A percentile compares a stretch with the other conserved stretches of the same genome.
Evolutionary conservation across 1,284 basidiomycete species (phyloP).

Genomic region (Ceratobasidium sp.): DNA sequence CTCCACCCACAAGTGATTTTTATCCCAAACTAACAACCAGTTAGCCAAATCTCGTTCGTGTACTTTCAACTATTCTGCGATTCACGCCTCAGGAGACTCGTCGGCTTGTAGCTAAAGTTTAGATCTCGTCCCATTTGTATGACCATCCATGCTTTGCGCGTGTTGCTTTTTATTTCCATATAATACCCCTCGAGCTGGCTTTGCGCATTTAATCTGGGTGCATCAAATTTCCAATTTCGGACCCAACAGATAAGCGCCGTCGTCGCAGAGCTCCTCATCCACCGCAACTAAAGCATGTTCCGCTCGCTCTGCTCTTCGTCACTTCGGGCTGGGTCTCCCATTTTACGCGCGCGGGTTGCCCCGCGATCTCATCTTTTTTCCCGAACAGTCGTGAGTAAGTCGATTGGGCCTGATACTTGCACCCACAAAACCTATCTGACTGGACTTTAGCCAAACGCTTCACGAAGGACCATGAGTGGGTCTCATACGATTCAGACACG

Average conservation of each 20-base stretch:
- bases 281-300: slow-evolving; percentile 26
- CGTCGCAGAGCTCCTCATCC: neutral
- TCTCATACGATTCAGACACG: slow-evolving; percentile 82
- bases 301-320: slow-evolving; percentile 25
- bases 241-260: slow-evolving; percentile 16
- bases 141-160: neutral
- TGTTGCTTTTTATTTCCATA: slow-evolving; percentile 10
- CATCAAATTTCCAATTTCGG: slow-evolving; percentile 32
- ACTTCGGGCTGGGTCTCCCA: slow-evolving; percentile 12
- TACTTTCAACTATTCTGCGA: slow-evolving; percentile 88
- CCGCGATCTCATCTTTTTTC: slow-evolving; percentile 5
- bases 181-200: neutral
- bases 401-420: neutral
- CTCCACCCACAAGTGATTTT: slow-evolving; percentile 20
- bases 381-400: slow-evolving; percentile 43
- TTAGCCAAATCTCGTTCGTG: slow-evolving; percentile 87
- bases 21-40: slow-evolving; percentile 43
- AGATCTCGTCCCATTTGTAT: slow-evolving; percentile 45
- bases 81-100: slow-evolving; percentile 95
- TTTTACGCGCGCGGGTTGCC: neutral
- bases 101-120: slow-evolving; percentile 80
- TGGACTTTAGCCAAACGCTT: slow-evolving; percentile 76
- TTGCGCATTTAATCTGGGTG: slow-evolving; percentile 5
- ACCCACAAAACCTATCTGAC: slow-evolving; percentile 51
- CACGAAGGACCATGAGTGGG: slow-evolving; percentile 92